Conservation (phyloP, 2,329 filamentous ascomycete species). For the Phyllosticta ampelicida region DNA sequence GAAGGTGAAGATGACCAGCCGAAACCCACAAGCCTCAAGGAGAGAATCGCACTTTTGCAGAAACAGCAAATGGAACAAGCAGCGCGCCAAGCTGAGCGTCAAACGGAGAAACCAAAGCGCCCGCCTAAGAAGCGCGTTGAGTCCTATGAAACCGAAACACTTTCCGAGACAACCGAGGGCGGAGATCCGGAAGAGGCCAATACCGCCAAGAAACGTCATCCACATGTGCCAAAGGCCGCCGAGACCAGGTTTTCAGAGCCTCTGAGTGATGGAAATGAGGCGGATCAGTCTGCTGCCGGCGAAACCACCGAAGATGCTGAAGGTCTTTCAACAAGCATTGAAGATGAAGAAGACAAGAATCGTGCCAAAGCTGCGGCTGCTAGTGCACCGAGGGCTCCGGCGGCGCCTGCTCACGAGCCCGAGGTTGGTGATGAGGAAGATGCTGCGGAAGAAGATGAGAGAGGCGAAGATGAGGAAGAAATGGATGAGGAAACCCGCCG, state of each 20-base stretch:
- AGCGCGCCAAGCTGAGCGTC: conserved; percentile 65
- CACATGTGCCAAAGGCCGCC: conserved; percentile 29
- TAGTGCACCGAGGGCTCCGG: conserved; percentile 18
- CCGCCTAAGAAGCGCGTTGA: conserved; percentile 53
- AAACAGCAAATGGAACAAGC: conserved; percentile 90
- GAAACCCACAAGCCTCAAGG: conserved; percentile 87
- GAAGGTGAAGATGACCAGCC: conserved; percentile 65
- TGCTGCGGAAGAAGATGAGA: conserved; percentile 47
- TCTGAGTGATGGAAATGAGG: conserved; percentile 53
- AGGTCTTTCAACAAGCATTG: conserved; percentile 55
- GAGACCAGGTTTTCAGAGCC: conserved; percentile 36
- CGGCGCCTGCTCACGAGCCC: conserved; percentile 32
- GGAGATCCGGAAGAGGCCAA: conserved; percentile 29
- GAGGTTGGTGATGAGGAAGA: conserved; percentile 42
- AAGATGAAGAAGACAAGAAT: conserved; percentile 58
- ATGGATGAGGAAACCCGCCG: conserved; percentile 78
- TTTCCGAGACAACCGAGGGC: conserved; percentile 15
- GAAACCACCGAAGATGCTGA: conserved; percentile 52
- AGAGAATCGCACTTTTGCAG: conserved; percentile 86
- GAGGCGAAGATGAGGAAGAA: conserved; percentile 72
- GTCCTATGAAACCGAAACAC: conserved; percentile 27
- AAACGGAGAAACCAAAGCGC: conserved; percentile 80
- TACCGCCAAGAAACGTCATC: conserved; percentile 25
- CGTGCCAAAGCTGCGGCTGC: conserved; percentile 5
- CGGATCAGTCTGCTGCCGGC: conserved; percentile 53